phyloP scores from a whole-genome alignment of 2,329 filamentous ascomycete species.

The Mycogone perniciosa region DNA sequence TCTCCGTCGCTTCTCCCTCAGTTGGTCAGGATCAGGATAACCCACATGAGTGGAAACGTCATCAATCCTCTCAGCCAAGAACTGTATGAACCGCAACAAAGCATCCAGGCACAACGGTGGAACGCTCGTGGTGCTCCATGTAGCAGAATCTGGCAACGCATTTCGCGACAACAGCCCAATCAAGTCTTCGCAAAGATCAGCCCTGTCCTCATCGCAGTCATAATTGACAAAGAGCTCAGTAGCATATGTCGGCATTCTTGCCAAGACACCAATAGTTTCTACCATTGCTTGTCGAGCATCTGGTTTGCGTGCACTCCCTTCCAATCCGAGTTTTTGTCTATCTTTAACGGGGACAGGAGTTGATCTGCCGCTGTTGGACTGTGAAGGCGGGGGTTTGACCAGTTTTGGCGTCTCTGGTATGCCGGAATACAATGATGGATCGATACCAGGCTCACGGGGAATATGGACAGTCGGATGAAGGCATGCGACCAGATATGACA shows the following conservation, averaged over 20 bases:
- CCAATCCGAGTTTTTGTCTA: constrained; percentile 83
- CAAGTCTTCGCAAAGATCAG: constrained; percentile 92
- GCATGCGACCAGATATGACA: constrained; percentile 91
- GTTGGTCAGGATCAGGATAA: constrained; percentile 55
- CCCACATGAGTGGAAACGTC: constrained; percentile 58
- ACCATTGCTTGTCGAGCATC: constrained; percentile 98
- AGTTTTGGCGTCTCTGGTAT: constrained; percentile 88
- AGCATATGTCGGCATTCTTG: constrained; percentile 91
- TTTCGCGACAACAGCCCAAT: constrained; percentile 88
- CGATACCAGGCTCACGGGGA: constrained; percentile 81
- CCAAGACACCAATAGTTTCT: constrained; percentile 85
- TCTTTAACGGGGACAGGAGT: constrained; percentile 91
- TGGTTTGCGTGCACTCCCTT: constrained; percentile 85
- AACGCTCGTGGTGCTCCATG: constrained; percentile 98
- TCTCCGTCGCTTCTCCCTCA: constrained; percentile 66
- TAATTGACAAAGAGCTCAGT: constrained; percentile 96
- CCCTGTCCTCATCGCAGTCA: constrained; percentile 87
- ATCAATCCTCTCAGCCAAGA: constrained; percentile 78
- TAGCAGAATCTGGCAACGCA: constrained; percentile 92
- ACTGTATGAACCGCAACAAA: constrained; percentile 83
- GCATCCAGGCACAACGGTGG: constrained; percentile 92
- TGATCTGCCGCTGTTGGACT: constrained; percentile 69
- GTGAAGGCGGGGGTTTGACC: constrained; percentile 69
- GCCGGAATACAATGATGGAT: constrained; percentile 84
- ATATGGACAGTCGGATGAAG: constrained; percentile 93